Percentiles rank a stretch among this genome's conserved stretches.
Evolutionary conservation across 352 stramenopile genomes (phyloP).

Genomic region (Phytophthora uliginosa): DNA sequence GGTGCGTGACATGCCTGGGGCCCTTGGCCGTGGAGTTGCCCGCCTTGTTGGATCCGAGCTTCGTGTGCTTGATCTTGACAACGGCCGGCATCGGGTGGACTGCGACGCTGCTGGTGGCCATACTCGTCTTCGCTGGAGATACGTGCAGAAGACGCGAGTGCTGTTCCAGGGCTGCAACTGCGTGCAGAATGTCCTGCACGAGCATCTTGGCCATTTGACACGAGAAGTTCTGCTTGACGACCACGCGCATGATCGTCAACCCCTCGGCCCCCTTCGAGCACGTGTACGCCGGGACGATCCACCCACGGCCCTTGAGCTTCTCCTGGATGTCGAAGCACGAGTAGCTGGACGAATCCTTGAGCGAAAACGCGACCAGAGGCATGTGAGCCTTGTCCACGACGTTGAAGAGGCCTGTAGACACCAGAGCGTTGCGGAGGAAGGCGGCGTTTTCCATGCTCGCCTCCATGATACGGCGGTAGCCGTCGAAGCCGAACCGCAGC

Average conservation of each 20-base stretch:
- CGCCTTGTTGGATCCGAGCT: constrained; percentile 21
- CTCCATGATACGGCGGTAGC: constrained; percentile 85
- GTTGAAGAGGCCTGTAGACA: constrained; percentile 76
- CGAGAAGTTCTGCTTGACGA: constrained; percentile 89
- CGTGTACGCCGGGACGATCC: constrained; percentile 90
- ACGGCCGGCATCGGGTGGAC: constrained; percentile 58
- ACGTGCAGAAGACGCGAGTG: constrained; percentile 57
- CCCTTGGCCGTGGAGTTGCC: neutral
- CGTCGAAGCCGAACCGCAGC: constrained; percentile 32
- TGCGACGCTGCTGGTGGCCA: constrained; percentile 39
- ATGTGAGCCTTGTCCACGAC: constrained; percentile 91
- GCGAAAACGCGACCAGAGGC: constrained; percentile 83
- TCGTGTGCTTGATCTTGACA: constrained; percentile 69
- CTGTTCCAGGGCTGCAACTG: constrained; percentile 75
- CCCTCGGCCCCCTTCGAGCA: constrained; percentile 77
- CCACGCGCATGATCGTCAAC: constrained; percentile 87
- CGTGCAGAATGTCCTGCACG: constrained; percentile 81
- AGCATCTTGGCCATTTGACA: constrained; percentile 87
- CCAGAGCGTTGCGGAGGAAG: constrained; percentile 73
- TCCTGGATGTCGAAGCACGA: constrained; percentile 91
- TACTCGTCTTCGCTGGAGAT: constrained; percentile 64
- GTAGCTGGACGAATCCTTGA: constrained; percentile 75
- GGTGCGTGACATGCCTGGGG: constrained; percentile 15
- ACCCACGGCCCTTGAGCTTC: constrained; percentile 75
- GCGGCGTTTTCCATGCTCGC: constrained; percentile 86